These are phyloP conservation scores for Endothia cerciana DNA, from an alignment of 2,329 filamentous ascomycete genomes.

Conservation along the genomic window DNA sequence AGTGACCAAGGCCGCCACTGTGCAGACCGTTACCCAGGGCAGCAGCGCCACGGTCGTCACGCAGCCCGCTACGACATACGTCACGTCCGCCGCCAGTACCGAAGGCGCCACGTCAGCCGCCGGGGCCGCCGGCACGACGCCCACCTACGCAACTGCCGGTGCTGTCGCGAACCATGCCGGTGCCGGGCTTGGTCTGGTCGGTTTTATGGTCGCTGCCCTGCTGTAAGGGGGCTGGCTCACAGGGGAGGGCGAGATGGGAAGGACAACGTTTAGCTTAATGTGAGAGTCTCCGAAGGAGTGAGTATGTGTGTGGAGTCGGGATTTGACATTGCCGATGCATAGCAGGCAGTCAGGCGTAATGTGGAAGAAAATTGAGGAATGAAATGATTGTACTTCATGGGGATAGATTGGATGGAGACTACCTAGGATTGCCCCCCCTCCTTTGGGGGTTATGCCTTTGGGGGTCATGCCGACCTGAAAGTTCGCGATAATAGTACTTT, in stretches of 20 bases:
- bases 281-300: not conserved
- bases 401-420: not conserved
- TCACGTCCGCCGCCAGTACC: not conserved
- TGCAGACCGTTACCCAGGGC: not conserved
- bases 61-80: not conserved
- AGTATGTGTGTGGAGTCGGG: not conserved
- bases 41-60: not conserved
- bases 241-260: not conserved
- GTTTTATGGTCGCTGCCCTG: slow-evolving; percentile 45
- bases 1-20: not conserved
- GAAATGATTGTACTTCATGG: not conserved
- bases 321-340: not conserved
- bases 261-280: not conserved
- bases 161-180: slow-evolving; percentile 38
- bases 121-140: not conserved
- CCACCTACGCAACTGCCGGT: slow-evolving; percentile 30
- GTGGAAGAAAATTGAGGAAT: not conserved
- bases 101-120: slow-evolving; percentile 13
- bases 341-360: not conserved
- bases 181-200: slow-evolving; percentile 43
- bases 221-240: slow-evolving; percentile 40
- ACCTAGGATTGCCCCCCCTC: too few species aligned
- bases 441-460: not conserved
- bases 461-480: not conserved
- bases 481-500: too few species aligned